Conservation (phyloP, 2,329 filamentous ascomycete species). For the Teratosphaeria epicoccoides region DNA sequence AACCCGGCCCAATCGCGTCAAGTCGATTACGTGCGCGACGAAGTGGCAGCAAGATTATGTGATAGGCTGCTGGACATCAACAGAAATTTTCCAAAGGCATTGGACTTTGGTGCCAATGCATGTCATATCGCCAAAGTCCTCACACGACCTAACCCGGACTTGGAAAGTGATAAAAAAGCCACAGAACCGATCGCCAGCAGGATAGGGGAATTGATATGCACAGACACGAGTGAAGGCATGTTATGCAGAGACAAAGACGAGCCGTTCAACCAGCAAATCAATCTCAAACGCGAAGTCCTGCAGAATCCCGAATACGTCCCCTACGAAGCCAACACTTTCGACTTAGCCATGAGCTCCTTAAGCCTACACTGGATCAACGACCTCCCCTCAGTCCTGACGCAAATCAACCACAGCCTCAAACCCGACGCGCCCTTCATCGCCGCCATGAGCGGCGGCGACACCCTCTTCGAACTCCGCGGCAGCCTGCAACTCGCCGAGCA, state of each 20-base stretch:
- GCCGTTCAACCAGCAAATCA: conserved; percentile 63
- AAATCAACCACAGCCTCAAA: conserved; percentile 79
- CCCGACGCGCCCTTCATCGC: conserved; percentile 86
- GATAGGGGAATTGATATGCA: conserved; percentile 65
- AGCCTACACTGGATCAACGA: conserved; percentile 98
- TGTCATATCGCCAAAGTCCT: conserved; percentile 86
- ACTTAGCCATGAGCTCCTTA: conserved; percentile 79
- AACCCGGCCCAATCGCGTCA: conserved; percentile 62
- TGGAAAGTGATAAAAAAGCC: conserved; percentile 50
- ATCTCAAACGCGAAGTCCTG: conserved; percentile 66
- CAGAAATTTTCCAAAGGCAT: conserved; percentile 67
- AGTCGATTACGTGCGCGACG: conserved; percentile 87
- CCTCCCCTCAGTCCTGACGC: conserved; percentile 69
- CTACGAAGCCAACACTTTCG: conserved; percentile 66
- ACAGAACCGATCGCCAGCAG: conserved; percentile 58
- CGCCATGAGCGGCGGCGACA: conserved; percentile 94
- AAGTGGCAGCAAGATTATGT: conserved; percentile 73
- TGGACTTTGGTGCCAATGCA: conserved; percentile 90
- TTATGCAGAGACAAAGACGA: conserved; percentile 69
- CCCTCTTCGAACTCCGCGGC: conserved; percentile 83
- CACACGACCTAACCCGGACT: conserved; percentile 50
- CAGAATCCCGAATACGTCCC: conserved; percentile 63
- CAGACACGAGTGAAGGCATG: conserved; percentile 67
- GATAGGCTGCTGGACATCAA: conserved; percentile 91
- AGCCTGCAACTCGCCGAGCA: conserved; percentile 86